Evolutionary conservation across 2,329 filamentous ascomycete genomes (phyloP).

Genomic region (Fusarium sp.): DNA sequence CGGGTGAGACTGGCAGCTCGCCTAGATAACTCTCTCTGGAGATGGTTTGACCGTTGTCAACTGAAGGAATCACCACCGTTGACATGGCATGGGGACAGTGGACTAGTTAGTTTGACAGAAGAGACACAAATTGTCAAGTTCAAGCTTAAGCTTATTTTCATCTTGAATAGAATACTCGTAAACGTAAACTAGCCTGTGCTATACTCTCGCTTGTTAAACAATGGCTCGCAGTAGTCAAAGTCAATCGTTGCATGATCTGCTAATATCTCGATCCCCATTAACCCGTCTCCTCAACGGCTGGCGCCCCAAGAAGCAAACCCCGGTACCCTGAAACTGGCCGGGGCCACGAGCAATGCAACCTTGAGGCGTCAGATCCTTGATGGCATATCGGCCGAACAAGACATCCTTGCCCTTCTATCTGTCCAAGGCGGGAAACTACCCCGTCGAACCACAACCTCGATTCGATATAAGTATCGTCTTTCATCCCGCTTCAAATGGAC

Average conservation of each 20-base stretch:
- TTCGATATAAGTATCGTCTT: slow-evolving; percentile 36
- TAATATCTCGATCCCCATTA: slow-evolving; percentile 3
- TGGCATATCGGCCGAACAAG: slow-evolving; percentile 28
- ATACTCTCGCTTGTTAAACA: background rate
- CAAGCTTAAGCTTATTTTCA: background rate
- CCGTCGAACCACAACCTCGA: slow-evolving; percentile 24
- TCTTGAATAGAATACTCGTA: background rate
- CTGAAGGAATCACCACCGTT: background rate
- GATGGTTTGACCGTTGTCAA: slow-evolving; percentile 5
- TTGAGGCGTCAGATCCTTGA: slow-evolving; percentile 25
- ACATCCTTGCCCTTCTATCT: slow-evolving; percentile 18
- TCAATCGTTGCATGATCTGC: slow-evolving; percentile 26
- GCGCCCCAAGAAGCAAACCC: background rate
- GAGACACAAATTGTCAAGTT: background rate
- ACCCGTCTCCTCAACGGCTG: background rate
- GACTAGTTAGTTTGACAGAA: background rate
- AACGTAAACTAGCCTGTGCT: background rate
- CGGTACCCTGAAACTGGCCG: slow-evolving; percentile 34
- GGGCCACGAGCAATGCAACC: slow-evolving; percentile 31
- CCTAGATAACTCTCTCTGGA: background rate
- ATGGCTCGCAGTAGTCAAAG: background rate
- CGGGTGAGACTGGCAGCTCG: background rate
- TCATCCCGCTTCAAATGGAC: background rate
- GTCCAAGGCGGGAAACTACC: slow-evolving; percentile 18
- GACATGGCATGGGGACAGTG: background rate